phyloP scores from a whole-genome alignment of 805 yeast genomes.

The Cyberlindnera misumaiensis region DNA sequence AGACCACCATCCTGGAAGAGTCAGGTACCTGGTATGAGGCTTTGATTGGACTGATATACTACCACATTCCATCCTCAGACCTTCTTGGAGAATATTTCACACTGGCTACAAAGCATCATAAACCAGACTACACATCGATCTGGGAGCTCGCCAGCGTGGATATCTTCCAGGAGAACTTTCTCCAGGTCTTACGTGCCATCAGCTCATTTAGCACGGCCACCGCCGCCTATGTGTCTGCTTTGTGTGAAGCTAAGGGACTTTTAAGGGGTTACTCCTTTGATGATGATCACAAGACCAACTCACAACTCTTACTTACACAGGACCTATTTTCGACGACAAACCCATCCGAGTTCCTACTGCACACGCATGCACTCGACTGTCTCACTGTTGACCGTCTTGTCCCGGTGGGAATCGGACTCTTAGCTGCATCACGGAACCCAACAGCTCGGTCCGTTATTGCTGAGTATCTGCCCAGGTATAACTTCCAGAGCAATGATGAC shows the following conservation, averaged over 20 bases:
- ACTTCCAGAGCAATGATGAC: conserved; percentile 64
- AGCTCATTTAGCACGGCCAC: conserved; percentile 57
- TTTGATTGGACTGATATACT: conserved; percentile 47
- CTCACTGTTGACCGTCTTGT: conserved; percentile 46
- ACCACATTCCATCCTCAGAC: conserved; percentile 48
- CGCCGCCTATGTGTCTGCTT: conserved; percentile 53
- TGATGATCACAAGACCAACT: conserved; percentile 14
- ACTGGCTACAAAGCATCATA: conserved; percentile 27
- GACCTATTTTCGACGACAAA: conserved; percentile 28
- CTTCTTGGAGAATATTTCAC: conserved; percentile 36
- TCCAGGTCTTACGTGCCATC: conserved; percentile 51
- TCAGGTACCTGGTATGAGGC: conserved; percentile 67
- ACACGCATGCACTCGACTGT: conserved; percentile 49
- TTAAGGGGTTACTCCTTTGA: conserved; percentile 33
- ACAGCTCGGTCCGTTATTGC: conserved; percentile 40
- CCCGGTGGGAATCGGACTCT: conserved; percentile 64
- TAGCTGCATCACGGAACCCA: conserved; percentile 40
- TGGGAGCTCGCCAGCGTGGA: conserved; percentile 55
- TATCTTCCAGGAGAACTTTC: conserved; percentile 47
- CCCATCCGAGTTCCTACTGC: conserved; percentile 51
- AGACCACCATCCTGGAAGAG: conserved; percentile 39
- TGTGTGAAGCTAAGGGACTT: conserved; percentile 59
- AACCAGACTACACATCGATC: conserved; percentile 31
- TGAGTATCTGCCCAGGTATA: conserved; percentile 52
- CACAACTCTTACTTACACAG: conserved; percentile 12